These are phyloP conservation scores for Paxillus ammoniavirescens DNA, from an alignment of 768 basidiomycete species.

Conservation along the genomic window DNA sequence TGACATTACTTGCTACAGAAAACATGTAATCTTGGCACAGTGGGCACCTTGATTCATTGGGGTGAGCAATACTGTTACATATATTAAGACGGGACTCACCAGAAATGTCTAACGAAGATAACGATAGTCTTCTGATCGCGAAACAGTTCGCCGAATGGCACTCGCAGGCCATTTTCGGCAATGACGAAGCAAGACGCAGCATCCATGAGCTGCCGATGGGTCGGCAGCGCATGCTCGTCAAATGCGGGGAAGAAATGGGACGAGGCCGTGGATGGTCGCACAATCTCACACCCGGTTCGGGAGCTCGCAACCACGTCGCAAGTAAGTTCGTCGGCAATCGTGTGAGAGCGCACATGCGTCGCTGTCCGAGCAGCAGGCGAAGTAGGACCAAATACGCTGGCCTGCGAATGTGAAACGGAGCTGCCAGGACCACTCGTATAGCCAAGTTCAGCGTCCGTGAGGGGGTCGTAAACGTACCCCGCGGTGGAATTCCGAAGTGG, in stretches of 20 bases:
- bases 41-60: constrained; percentile 53
- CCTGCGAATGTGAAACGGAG: constrained; percentile 16
- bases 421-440: constrained; percentile 1
- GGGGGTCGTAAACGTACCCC: constrained; percentile 28
- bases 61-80: constrained; percentile 5
- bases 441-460: constrained; percentile 30
- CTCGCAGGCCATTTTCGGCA: constrained; percentile 61
- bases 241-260: constrained; percentile 21
- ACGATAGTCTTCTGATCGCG: constrained; percentile 60
- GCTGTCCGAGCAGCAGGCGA: constrained; percentile 4
- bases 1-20: constrained; percentile 51
- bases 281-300: constrained; percentile 4
- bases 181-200: constrained; percentile 66
- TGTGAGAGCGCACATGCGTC: constrained; percentile 24
- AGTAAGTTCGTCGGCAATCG: constrained; percentile 16
- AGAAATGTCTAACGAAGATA: constrained; percentile 87
- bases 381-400: constrained; percentile 11
- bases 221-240: constrained; percentile 51
- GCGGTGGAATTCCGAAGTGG: constrained; percentile 21
- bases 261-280: constrained; percentile 18
- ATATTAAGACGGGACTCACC: constrained; percentile 36
- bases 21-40: constrained; percentile 87
- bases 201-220: constrained; percentile 50
- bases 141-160: constrained; percentile 71
- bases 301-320: neutral